Evolutionary conservation across 2,329 filamentous ascomycete genomes (phyloP).

Genomic region (Coccinonectria pachysandricola): DNA sequence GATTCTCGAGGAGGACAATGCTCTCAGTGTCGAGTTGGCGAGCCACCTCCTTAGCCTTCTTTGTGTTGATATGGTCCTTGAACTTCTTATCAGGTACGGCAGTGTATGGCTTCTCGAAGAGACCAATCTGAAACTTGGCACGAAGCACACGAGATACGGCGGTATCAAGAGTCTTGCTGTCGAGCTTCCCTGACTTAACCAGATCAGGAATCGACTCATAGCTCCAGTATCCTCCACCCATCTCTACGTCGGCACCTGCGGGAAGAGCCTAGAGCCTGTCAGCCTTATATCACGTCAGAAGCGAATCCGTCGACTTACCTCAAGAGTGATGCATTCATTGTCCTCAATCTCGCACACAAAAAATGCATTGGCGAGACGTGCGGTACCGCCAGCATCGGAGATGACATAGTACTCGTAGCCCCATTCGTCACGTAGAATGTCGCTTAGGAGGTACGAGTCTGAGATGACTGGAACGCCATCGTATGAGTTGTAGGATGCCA

Average conservation of each 20-base stretch:
- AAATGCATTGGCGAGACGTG: conserved; percentile 55
- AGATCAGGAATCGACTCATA: conserved; percentile 57
- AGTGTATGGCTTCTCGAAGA: conserved; percentile 61
- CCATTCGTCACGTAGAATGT: conserved; percentile 63
- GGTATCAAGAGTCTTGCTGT: conserved; percentile 48
- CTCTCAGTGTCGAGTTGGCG: conserved; percentile 54
- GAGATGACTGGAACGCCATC: conserved; percentile 61
- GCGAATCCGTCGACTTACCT: conserved; percentile 29
- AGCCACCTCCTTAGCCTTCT: conserved; percentile 46
- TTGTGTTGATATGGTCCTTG: conserved; percentile 50
- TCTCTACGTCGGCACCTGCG: conserved; percentile 63
- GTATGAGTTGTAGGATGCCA: conserved; percentile 67
- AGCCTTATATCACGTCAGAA: fast-evolving
- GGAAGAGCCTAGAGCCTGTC: conserved; percentile 41
- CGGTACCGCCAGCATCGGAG: conserved; percentile 58
- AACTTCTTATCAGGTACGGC: conserved; percentile 46
- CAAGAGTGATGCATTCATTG: conserved; percentile 52
- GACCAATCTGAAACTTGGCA: conserved; percentile 58
- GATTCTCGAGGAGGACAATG: conserved; percentile 51
- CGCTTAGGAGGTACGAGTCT: conserved; percentile 53
- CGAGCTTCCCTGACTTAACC: conserved; percentile 49
- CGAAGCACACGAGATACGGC: conserved; percentile 56
- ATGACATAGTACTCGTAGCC: conserved; percentile 59
- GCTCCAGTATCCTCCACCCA: conserved; percentile 67
- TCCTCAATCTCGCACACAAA: conserved; percentile 52